phyloP scores from a whole-genome alignment of 331 rosid species.

The Malus hybrid region DNA sequence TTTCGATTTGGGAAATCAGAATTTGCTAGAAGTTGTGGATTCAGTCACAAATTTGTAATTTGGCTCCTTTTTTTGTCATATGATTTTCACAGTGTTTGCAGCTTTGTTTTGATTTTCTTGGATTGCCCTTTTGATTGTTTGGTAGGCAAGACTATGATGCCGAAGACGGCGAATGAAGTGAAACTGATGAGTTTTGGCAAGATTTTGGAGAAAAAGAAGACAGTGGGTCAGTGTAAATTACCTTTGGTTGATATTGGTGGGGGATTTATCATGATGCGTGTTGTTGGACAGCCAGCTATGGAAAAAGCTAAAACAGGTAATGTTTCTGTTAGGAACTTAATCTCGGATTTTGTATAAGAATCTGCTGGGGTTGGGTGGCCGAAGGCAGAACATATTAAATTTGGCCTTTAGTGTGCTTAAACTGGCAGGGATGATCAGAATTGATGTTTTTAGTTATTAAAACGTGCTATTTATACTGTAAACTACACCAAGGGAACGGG shows the following conservation, averaged over 20 bases:
- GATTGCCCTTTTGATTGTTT: background rate
- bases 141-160: conserved; percentile 72
- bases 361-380: background rate
- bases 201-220: conserved; percentile 93
- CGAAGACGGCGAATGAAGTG: conserved; percentile 90
- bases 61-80: background rate
- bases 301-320: no score
- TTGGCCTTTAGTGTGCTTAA: background rate
- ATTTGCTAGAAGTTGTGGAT: background rate
- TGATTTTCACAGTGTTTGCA: background rate
- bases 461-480: no score
- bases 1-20: background rate
- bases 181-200: conserved; percentile 87
- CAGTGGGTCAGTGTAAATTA: conserved; percentile 87
- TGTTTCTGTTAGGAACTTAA: no score
- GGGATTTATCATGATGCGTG: conserved; percentile 73
- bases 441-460: no score
- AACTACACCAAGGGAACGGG: no score
- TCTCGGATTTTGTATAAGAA: no score
- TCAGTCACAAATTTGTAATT: background rate
- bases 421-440: background rate
- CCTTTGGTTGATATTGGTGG: conserved; percentile 74
- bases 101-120: background rate
- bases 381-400: no score
- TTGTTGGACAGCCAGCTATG: conserved; percentile 83